Percentiles rank a stretch among this genome's conserved stretches.
Conservation (phyloP, 1,139 yeast genomes). For the Candida pseudoviswanathii region DNA sequence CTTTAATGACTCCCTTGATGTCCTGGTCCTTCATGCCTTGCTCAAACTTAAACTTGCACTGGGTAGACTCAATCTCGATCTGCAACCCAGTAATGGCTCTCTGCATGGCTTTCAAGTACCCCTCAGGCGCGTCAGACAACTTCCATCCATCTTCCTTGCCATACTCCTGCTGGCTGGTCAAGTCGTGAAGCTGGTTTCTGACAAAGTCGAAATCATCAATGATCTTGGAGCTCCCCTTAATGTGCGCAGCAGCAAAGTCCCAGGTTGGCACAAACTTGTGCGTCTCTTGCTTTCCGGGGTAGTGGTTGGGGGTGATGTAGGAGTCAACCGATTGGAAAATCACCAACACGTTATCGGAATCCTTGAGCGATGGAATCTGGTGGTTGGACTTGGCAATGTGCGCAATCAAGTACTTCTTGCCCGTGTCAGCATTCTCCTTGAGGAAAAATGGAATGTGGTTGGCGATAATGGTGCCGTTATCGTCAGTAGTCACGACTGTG, state of each 20-base stretch:
- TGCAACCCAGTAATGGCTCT: slow-evolving; percentile 64
- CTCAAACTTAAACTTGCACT: slow-evolving; percentile 64
- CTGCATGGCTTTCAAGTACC: slow-evolving; percentile 44
- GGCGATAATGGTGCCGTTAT: slow-evolving; percentile 45
- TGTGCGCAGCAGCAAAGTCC: slow-evolving; percentile 67
- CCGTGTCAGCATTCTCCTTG: slow-evolving; percentile 37
- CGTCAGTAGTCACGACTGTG: slow-evolving; percentile 47
- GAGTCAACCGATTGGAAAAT: slow-evolving; percentile 57
- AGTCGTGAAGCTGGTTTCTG: slow-evolving; percentile 43
- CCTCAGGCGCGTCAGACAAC: slow-evolving; percentile 60
- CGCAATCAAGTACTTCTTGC: slow-evolving; percentile 48
- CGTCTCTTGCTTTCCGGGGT: slow-evolving; percentile 56
- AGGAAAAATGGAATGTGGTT: slow-evolving; percentile 63
- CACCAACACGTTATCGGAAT: slow-evolving; percentile 47
- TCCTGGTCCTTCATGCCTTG: slow-evolving; percentile 52
- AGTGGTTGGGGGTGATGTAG: slow-evolving; percentile 64
- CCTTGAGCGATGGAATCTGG: slow-evolving; percentile 49
- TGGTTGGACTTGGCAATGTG: slow-evolving; percentile 61
- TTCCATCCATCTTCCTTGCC: slow-evolving; percentile 51
- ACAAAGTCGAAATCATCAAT: slow-evolving; percentile 52
- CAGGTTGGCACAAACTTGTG: slow-evolving; percentile 74
- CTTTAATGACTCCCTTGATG: slow-evolving; percentile 55
- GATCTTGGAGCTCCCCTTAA: slow-evolving; percentile 54
- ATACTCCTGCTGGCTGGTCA: slow-evolving; percentile 54
- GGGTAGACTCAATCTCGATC: slow-evolving; percentile 51